Evolutionary conservation across 2,329 filamentous ascomycete species (phyloP), one percentile per base, ranked within the genome.

Genomic region (Dothistroma septosporum): DNA sequence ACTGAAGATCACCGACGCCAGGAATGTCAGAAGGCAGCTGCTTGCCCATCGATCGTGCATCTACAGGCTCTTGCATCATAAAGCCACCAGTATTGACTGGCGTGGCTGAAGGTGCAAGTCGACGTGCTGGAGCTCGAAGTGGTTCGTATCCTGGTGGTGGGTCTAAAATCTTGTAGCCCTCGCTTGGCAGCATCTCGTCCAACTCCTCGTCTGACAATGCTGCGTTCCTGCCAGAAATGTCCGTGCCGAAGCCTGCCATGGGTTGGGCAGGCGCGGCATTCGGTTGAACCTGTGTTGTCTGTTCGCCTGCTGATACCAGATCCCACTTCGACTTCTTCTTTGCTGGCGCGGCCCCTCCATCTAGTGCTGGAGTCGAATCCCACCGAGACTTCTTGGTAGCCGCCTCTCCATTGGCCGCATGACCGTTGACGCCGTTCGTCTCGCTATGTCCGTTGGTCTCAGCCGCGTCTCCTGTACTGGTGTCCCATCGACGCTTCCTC

Each of bases 41-140:
- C 77, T 95, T 96, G 67, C 92, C 91, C 72, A 93, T 85, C 54
- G 90, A 81, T 65, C 91, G 85, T 61, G 87, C 86, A 72, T 90
- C 92, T 68, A 95, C 92, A 9, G 92, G 90, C 68, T 99, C 92
- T 74, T 97, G 94, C 86, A 97, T 96, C 88, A 96, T 94, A 78
- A 97, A 99, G 2, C 94, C 94, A 47, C 84, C 85, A 24, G 89
- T 82, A 56, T 78, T 79, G 44, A 79, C 75, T n/a, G 90, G 85
- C 14, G 87, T 83, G 44, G 91, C 87, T 14, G 91, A 89, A 44
- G 87, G 83, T 78, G 87, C 86, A 48, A 91, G 77, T 73, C 90
- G 90, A 74, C 92, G 86, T 37, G 91, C 83, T 55, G 90, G 85
- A 35, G 89, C 87, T 57, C 90, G 86, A 28, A 91, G 85, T 5